Percentiles rank a stretch among this genome's conserved stretches.
These are phyloP conservation scores for Skeletonema potamos DNA, from an alignment of 108 stramenopile species.

Conservation along the genomic window DNA sequence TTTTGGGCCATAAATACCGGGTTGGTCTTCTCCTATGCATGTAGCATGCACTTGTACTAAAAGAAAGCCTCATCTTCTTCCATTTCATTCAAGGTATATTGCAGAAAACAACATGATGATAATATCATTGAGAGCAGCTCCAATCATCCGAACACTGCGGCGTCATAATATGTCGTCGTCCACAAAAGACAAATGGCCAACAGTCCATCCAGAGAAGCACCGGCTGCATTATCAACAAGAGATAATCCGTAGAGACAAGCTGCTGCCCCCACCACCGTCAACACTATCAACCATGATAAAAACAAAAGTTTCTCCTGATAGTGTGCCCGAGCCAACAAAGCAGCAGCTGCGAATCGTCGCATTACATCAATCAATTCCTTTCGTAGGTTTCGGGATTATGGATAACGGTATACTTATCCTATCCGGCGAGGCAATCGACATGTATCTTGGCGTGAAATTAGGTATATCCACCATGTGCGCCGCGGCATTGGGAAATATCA, in stretches of 20 bases:
- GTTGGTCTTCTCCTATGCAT: too few species aligned
- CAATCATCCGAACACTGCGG: neutral
- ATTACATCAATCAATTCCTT: conserved; percentile 73
- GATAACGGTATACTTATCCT: conserved; percentile 95
- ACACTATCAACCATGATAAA: neutral
- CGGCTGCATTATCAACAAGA: conserved; percentile 7
- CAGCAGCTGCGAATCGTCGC: conserved; percentile 57
- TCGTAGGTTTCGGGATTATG: conserved; percentile 95
- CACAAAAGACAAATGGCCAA: conserved; percentile 16
- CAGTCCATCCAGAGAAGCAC: neutral
- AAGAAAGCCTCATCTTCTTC: too few species aligned
- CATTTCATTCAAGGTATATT: too few species aligned
- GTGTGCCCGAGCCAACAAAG: conserved; percentile 55
- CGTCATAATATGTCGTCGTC: neutral
- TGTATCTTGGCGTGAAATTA: conserved; percentile 81
- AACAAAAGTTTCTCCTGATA: neutral
- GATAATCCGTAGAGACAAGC: conserved; percentile 11
- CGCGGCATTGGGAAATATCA: conserved; percentile 92
- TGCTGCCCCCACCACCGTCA: conserved; percentile 15
- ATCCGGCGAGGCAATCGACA: conserved; percentile 95
- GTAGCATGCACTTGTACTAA: too few species aligned
- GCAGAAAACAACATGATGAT: neutral
- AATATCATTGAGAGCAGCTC: neutral
- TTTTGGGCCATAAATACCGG: too few species aligned
- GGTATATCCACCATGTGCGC: conserved; percentile 96